These are phyloP conservation scores for Leishmania guyanensis DNA, from an alignment of 208 protist species.

Conservation along the genomic window DNA sequence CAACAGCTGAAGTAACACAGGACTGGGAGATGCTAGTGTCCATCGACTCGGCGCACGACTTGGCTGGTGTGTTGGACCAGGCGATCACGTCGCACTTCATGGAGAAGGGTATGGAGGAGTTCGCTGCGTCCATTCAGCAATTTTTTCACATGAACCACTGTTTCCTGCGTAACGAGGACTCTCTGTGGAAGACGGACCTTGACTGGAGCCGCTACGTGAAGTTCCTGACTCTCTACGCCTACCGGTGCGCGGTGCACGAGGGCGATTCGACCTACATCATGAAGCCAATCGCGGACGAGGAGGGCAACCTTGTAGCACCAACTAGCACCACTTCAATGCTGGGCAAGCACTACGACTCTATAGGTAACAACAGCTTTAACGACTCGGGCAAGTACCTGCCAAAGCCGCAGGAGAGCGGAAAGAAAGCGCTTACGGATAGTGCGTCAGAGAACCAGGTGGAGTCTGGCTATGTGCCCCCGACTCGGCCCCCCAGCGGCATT, in stretches of 20 bases:
- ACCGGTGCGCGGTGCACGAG: constrained; percentile 39
- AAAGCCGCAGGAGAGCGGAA: constrained; percentile 21
- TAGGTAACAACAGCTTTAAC: constrained; percentile 40
- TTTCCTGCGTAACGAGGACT: constrained; percentile 53
- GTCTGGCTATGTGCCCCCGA: background rate
- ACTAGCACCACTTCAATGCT: constrained; percentile 47
- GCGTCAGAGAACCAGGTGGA: background rate
- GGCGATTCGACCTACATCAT: constrained; percentile 34
- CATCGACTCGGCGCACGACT: constrained; percentile 66
- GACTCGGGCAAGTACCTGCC: constrained; percentile 47
- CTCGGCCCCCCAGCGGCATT: constrained; percentile 15
- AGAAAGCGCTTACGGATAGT: background rate
- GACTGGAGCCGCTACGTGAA: constrained; percentile 87
- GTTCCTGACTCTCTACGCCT: constrained; percentile 83
- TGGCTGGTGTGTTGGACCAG: constrained; percentile 70
- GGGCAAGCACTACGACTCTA: constrained; percentile 63
- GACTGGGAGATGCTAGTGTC: constrained; percentile 23
- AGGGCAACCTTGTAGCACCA: constrained; percentile 44
- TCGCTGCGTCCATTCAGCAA: constrained; percentile 40
- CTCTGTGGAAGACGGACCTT: constrained; percentile 36
- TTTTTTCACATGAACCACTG: constrained; percentile 58
- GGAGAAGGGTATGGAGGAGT: constrained; percentile 52
- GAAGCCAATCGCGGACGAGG: constrained; percentile 47
- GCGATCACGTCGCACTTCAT: constrained; percentile 81
- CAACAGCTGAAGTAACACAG: constrained; percentile 10